Conservation (phyloP, 1,284 basidiomycete species). For the Ganoderma meredithae region DNA sequence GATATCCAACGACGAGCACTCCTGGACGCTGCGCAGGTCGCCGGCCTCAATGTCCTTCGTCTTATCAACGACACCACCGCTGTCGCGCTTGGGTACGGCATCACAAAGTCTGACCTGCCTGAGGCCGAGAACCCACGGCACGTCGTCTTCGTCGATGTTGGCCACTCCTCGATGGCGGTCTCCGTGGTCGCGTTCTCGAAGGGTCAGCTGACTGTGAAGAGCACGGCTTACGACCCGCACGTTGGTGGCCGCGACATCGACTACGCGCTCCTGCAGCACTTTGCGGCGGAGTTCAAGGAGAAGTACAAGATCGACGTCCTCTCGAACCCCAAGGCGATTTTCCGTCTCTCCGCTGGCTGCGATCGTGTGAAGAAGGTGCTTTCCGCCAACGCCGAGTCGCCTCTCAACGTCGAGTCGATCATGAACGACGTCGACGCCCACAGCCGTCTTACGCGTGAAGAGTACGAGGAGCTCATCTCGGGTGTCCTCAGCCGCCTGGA, state of each 20-base stretch:
- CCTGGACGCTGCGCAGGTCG: slow-evolving; percentile 88
- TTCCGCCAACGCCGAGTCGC: slow-evolving; percentile 86
- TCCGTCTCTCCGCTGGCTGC: slow-evolving; percentile 86
- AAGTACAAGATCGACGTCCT: slow-evolving; percentile 97
- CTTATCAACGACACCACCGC: slow-evolving; percentile 96
- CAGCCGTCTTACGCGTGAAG: slow-evolving; percentile 64
- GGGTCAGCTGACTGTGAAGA: slow-evolving; percentile 87
- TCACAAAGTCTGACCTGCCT: slow-evolving; percentile 95
- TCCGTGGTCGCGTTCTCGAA: slow-evolving; percentile 91
- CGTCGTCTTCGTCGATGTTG: slow-evolving; percentile 92
- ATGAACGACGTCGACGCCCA: slow-evolving; percentile 87
- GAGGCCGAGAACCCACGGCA: slow-evolving; percentile 81
- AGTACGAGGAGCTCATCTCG: slow-evolving; percentile 65
- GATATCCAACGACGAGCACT: slow-evolving; percentile 90
- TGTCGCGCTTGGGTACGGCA: slow-evolving; percentile 93
- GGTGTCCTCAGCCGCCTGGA: slow-evolving; percentile 62
- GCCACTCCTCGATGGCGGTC: slow-evolving; percentile 89
- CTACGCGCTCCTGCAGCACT: slow-evolving; percentile 86
- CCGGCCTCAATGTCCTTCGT: slow-evolving; percentile 87
- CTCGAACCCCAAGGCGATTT: slow-evolving; percentile 87
- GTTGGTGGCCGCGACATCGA: slow-evolving; percentile 96
- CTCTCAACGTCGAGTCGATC: slow-evolving; percentile 91
- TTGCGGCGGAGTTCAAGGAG: slow-evolving; percentile 87
- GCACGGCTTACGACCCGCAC: slow-evolving; percentile 88
- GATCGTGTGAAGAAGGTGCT: slow-evolving; percentile 79